Evolutionary conservation across 1,284 basidiomycete species (phyloP).

Genomic region (Amylostereum chailletii): DNA sequence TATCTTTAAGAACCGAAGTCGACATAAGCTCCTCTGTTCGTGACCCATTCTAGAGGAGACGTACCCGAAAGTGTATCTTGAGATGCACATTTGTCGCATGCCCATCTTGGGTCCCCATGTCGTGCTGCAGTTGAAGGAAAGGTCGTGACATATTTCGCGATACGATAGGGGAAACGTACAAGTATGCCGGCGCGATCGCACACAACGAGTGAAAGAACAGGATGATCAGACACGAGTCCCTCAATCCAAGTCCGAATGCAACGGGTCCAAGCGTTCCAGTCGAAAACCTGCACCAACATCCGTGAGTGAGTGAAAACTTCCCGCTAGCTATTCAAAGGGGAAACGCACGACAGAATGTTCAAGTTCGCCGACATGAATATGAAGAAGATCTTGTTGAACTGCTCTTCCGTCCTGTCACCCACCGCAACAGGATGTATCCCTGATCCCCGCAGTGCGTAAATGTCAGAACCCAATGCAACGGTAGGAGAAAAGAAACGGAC

Average conservation of each 20-base stretch:
- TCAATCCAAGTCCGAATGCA: slow-evolving; percentile 57
- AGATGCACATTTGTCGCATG: slow-evolving; percentile 82
- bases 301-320: no score
- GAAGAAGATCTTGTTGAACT: slow-evolving; percentile 68
- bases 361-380: slow-evolving; percentile 68
- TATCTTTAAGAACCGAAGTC: slow-evolving; percentile 34
- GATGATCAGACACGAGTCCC: slow-evolving; percentile 32
- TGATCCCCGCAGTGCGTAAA: slow-evolving; percentile 12
- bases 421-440: slow-evolving; percentile 44
- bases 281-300: slow-evolving; percentile 45
- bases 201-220: slow-evolving; percentile 37
- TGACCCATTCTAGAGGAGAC: slow-evolving; percentile 11
- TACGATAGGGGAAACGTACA: slow-evolving; percentile 30
- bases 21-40: no score
- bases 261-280: slow-evolving; percentile 66
- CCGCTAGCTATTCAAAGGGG: no score
- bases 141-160: not conserved
- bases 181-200: slow-evolving; percentile 45
- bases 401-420: slow-evolving; percentile 47
- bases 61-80: slow-evolving; percentile 73
- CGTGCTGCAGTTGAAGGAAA: slow-evolving; percentile 30
- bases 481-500: slow-evolving; percentile 8
- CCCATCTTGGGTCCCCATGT: slow-evolving; percentile 85
- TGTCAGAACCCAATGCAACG: not conserved
- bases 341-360: slow-evolving; percentile 62